Conservation (phyloP, 164 flowering plant species). For the Chloranthus sessilifolius region DNA sequence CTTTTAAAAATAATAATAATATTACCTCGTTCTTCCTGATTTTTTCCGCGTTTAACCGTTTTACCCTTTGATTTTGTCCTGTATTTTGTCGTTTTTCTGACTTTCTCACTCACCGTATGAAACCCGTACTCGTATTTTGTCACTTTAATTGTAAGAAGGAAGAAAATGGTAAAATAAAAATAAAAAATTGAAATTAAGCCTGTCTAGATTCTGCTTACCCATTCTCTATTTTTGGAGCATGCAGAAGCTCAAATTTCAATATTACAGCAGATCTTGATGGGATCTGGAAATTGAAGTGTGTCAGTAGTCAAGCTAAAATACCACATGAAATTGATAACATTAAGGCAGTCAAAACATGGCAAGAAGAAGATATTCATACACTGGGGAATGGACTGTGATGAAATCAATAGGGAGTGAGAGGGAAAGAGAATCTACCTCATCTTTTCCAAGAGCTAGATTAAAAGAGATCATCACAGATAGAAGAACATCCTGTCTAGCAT, state of each 20-base stretch:
- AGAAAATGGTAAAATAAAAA: neutral
- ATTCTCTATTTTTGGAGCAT: slow-evolving; percentile 61
- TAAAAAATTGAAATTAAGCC: neutral
- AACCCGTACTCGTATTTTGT: no score
- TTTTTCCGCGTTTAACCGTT: no score
- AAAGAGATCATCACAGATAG: slow-evolving; percentile 84
- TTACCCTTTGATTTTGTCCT: no score
- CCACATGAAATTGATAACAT: slow-evolving; percentile 1
- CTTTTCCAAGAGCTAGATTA: slow-evolving; percentile 48
- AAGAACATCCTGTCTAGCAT: slow-evolving; percentile 93
- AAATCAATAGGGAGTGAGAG: slow-evolving; percentile 4
- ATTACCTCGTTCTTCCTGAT: no score
- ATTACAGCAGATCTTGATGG: slow-evolving; percentile 65
- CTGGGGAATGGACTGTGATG: neutral
- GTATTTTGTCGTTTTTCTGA: no score
- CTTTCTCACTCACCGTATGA: no score
- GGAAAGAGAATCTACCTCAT: slow-evolving; percentile 43
- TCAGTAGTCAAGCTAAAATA: slow-evolving; percentile 14
- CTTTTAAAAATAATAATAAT: no score
- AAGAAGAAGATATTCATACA: neutral
- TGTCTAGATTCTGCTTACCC: slow-evolving; percentile 43
- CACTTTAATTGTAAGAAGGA: no score
- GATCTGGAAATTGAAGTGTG: slow-evolving; percentile 40
- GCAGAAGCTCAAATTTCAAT: slow-evolving; percentile 90
- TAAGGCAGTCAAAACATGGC: neutral